These are phyloP conservation scores for Hemisphaericaspora xylofermentans DNA, from an alignment of 1,139 yeast genomes.

Conservation along the genomic window DNA sequence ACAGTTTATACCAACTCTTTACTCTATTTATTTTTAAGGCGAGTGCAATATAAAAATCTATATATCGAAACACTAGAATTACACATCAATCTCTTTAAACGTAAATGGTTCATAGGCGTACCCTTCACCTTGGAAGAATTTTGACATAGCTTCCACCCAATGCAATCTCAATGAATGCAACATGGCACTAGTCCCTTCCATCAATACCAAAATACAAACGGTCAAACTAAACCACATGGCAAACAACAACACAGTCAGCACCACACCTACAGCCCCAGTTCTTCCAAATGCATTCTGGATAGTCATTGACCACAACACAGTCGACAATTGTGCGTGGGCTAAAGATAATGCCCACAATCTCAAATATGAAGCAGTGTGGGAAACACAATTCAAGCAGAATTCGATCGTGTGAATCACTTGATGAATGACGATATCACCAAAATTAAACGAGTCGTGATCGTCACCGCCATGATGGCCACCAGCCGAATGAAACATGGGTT, in stretches of 20 bases:
- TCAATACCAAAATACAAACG: conserved; percentile 83
- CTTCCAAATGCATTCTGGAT: conserved; percentile 71
- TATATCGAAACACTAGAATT: background rate
- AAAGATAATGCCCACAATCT: conserved; percentile 96
- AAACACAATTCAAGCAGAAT: conserved; percentile 94
- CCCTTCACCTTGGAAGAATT: conserved; percentile 96
- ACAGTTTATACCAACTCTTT: background rate
- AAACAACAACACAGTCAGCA: conserved; percentile 74
- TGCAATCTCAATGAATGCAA: conserved; percentile 93
- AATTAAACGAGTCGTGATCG: conserved; percentile 56
- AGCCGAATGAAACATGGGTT: conserved; percentile 38
- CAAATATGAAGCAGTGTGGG: conserved; percentile 96
- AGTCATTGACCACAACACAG: conserved; percentile 97
- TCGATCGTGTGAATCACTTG: conserved; percentile 98
- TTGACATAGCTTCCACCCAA: conserved; percentile 99
- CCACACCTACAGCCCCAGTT: conserved; percentile 67
- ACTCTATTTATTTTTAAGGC: background rate
- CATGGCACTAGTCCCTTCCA: conserved; percentile 99
- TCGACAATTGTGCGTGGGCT: conserved; percentile 94
- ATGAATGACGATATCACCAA: conserved; percentile 94
- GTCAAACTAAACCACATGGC: conserved; percentile 95
- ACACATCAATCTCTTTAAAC: conserved; percentile 33
- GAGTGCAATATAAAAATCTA: background rate
- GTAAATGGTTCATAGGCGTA: conserved; percentile 81
- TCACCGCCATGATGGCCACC: conserved; percentile 30